Evolutionary conservation across 129 eudicot genomes (phyloP), one percentile per base, ranked within the genome.

Genomic region (Artemisia argyi): DNA sequence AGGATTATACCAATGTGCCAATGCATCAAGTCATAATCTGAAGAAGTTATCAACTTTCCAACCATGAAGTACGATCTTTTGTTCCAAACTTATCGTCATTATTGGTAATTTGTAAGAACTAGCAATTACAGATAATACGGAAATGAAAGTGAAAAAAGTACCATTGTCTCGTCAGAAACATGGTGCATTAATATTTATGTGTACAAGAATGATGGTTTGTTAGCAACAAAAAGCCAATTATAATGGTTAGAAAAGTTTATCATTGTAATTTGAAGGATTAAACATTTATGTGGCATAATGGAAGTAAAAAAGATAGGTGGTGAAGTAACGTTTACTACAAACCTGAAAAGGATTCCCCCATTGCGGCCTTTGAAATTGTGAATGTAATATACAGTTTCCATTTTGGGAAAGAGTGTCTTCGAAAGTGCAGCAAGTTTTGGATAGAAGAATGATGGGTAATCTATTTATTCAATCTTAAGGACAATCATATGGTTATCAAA

Each of bases 271-370:
- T n/a, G 13, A 39, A 71, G 47, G 65, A 17, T 8, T 56, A 18
- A 42, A 17, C 68, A 60, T 30, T 49, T n/a, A 51, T 8, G 13
- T 18, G 17, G 6, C 55, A 13, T 65, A 75, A 0, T 14, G 28
- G 17, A 77, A 61, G 65, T 30, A 16, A 8, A 68, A 22, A 14
- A 46, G 26, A 17, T 13, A 11, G 73, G 20, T 51, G 15, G 55
- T 39, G 24, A 72, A 56, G 70, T 30, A 67, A 52, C 20, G 48
- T 48, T 32, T 16, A 64, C 52, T 39, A 60, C 81, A 66, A 51
- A 94, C 98, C 98, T 94, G 92, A 90, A 90, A 69, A 94, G 96
- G 68, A 83, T 82, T 46, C 98, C 98, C 26, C 97, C 96, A 11
- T 81, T 85, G 67, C 87, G 89, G 58, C 98, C 97, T 81, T 94